Percentiles rank a stretch among this genome's conserved stretches.
Conservation (phyloP, 768 basidiomycete species). For the Suillus lakei region DNA sequence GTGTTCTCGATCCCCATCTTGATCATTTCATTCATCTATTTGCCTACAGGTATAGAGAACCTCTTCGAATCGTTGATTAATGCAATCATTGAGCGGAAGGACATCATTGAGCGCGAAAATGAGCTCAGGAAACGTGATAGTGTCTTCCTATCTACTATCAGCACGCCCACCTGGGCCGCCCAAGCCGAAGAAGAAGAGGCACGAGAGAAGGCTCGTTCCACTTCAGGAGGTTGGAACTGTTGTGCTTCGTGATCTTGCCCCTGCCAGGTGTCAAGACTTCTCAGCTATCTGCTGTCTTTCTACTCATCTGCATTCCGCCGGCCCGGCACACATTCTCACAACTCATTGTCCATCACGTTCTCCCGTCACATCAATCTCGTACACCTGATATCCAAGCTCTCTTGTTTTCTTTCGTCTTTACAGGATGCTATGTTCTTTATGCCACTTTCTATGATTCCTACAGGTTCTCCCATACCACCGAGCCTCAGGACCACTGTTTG, state of each 20-base stretch:
- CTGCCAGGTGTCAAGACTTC: slow-evolving; percentile 11
- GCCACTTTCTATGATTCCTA: slow-evolving; percentile 26
- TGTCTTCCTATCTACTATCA: slow-evolving; percentile 69
- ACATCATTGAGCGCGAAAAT: slow-evolving; percentile 81
- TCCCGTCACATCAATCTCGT: slow-evolving; percentile 7
- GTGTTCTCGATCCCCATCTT: slow-evolving; percentile 16
- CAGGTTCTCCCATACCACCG: slow-evolving; percentile 26
- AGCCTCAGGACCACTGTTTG: slow-evolving; percentile 18
- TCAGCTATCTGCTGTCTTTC: slow-evolving; percentile 14
- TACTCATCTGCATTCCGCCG: slow-evolving; percentile 23
- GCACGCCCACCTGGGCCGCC: slow-evolving; percentile 75
- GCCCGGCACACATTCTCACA: slow-evolving; percentile 14
- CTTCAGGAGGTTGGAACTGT: slow-evolving; percentile 66
- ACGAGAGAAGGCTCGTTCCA: slow-evolving; percentile 51
- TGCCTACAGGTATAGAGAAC: slow-evolving; percentile 67
- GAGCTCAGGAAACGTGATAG: slow-evolving; percentile 82
- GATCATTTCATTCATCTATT: slow-evolving; percentile 16
- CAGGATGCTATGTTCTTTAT: slow-evolving; percentile 34
- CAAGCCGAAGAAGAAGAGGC: slow-evolving; percentile 85
- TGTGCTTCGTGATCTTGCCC: slow-evolving; percentile 51
- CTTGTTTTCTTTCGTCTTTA: slow-evolving; percentile 19
- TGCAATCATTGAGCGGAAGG: slow-evolving; percentile 79
- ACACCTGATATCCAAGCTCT: slow-evolving; percentile 8
- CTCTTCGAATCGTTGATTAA: slow-evolving; percentile 82
- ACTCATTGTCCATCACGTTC: slow-evolving; percentile 19